Evolutionary conservation across 495 filamentous ascomycete genomes (phyloP), one percentile per base, ranked within the genome.

Genomic region (Penicillium robsamsonii): DNA sequence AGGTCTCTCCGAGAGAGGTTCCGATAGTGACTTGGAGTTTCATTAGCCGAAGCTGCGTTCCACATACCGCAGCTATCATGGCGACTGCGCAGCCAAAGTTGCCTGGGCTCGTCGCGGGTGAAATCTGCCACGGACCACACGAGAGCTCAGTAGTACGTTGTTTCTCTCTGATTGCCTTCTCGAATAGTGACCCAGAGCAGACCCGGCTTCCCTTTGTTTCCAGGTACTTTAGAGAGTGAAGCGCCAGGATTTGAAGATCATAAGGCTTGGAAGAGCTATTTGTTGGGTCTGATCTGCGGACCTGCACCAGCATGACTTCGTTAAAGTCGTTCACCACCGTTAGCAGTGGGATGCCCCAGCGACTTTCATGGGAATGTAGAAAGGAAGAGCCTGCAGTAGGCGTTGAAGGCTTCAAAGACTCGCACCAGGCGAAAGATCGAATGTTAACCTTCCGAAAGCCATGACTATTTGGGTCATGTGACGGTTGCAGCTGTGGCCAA

Each of bases 331-430:
- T 78, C 1, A 70, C 59, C 0, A 77, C 57, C 13, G 66, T 52
- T 10, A 81, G 58, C 4, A 79, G 45, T 7, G 67, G 62, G 5
- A 70, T 46, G 5, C 78, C 77, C 78, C 77, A 80, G n/a, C 74
- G 71, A 33, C 44, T 68, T 50, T 74, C 70, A 7, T 57, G 46
- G 0, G 54, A 60, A 3, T 53, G 46, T 20, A 56, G 35, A 30
- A 50, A 43, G 18, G 56, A 24, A 10, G 58, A 30, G 20, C 29
- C 51, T 17, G 11, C 20, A 31, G 41, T 10, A 1, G 51, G 33
- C 13, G 33, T 13, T 15, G 70, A 62, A 12, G 64, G 56, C 40
- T 69, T 70, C 1, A 75, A 48, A 31, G 75, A 68, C 13, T 69
- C 56, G 56, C 66, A 71, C 76, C 76, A 79, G 22, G 71, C 38